Conservation (phyloP, 768 basidiomycete species). For the Hebeloma cylindrosporum region DNA sequence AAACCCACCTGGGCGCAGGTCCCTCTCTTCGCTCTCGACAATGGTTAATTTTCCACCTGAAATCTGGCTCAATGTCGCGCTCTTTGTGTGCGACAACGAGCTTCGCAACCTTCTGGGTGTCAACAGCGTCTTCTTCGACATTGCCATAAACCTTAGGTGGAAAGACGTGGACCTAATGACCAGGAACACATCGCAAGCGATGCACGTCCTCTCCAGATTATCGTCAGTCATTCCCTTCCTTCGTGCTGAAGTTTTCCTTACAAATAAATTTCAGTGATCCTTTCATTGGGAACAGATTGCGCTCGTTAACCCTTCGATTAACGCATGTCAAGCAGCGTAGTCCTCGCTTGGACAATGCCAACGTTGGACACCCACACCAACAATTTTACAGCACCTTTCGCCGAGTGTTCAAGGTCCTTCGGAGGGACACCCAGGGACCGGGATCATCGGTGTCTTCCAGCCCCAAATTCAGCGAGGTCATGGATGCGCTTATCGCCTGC, state of each 20-base stretch:
- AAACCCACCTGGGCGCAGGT: too few species aligned
- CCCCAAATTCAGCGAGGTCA: slow-evolving; percentile 25
- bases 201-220: slow-evolving; percentile 4
- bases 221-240: background rate
- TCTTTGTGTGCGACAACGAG: slow-evolving; percentile 28
- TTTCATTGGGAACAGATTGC: slow-evolving; percentile 25
- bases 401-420: slow-evolving; percentile 14
- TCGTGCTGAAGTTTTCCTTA: background rate
- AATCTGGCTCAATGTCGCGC: slow-evolving; percentile 32
- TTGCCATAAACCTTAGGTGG: slow-evolving; percentile 32
- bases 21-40: too few species aligned
- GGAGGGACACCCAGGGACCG: slow-evolving; percentile 6
- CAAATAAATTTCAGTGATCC: slow-evolving; percentile 18
- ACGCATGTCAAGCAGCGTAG: slow-evolving; percentile 13
- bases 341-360: slow-evolving; percentile 5
- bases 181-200: slow-evolving; percentile 15
- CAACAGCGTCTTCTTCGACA: slow-evolving; percentile 33
- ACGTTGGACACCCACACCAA: slow-evolving; percentile 7
- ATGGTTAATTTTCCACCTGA: slow-evolving; percentile 30
- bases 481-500: slow-evolving; percentile 29
- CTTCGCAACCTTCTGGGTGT: slow-evolving; percentile 27
- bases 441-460: too few species aligned
- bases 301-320: slow-evolving; percentile 15
- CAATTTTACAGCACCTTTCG: slow-evolving; percentile 14
- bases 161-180: slow-evolving; percentile 24